These are phyloP conservation scores for Colletotrichum gigasporum DNA, from an alignment of 2,329 filamentous ascomycete genomes.

Conservation along the genomic window DNA sequence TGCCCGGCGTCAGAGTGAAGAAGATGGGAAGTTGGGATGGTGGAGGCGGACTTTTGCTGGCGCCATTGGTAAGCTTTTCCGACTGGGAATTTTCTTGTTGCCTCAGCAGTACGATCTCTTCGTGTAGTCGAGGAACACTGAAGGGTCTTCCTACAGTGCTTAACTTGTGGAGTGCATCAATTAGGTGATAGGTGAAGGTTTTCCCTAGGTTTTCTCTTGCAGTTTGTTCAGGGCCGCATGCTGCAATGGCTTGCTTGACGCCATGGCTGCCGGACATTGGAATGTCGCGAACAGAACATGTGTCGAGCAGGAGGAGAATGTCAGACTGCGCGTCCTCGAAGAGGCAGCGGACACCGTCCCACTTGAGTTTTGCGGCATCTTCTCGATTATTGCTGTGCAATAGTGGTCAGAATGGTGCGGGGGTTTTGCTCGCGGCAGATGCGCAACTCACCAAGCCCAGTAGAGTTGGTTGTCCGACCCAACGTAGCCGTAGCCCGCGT, in stretches of 20 bases:
- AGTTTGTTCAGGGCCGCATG: constrained; percentile 63
- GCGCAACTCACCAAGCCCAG: constrained; percentile 69
- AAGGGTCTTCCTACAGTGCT: constrained; percentile 61
- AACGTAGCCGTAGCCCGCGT: constrained; percentile 68
- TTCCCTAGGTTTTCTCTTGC: constrained; percentile 54
- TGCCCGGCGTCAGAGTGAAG: constrained; percentile 65
- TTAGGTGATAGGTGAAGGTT: constrained; percentile 67
- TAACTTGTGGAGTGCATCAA: constrained; percentile 64
- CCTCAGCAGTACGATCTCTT: constrained; percentile 60
- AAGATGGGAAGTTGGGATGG: constrained; percentile 56
- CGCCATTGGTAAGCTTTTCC: constrained; percentile 55
- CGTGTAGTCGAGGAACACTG: constrained; percentile 63
- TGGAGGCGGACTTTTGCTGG: constrained; percentile 45
- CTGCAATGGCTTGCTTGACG: constrained; percentile 70
- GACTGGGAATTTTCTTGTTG: constrained; percentile 55
- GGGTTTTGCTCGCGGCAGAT: background rate
- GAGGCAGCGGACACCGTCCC: constrained; percentile 69
- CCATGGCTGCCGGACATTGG: constrained; percentile 62
- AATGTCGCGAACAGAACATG: constrained; percentile 65
- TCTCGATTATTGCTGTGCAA: constrained; percentile 62
- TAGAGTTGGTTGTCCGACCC: constrained; percentile 69
- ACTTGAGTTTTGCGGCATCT: constrained; percentile 69
- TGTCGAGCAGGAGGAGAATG: constrained; percentile 70
- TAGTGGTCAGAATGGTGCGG: constrained; percentile 44
- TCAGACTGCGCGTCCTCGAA: constrained; percentile 72